Evolutionary conservation across 2,329 filamentous ascomycete species (phyloP), one percentile per base, ranked within the genome.

Genomic region (Pestalotiopsis sp.): DNA sequence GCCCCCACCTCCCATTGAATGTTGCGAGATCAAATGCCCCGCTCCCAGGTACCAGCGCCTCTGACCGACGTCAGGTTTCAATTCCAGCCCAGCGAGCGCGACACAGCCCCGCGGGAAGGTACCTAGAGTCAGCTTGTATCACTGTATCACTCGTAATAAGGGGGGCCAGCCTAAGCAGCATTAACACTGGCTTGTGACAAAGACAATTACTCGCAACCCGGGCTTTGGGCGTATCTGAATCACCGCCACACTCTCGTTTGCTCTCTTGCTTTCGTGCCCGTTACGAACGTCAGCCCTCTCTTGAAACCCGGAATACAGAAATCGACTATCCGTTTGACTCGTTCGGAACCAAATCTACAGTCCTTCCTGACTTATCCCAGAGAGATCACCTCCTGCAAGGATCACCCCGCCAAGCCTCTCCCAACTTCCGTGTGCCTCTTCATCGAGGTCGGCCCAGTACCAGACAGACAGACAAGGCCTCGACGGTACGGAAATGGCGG

Each of bases 401-500:
- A 52, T 52, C 20, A n/a, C 45, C 45, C 45, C 45, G 45, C 45
- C 45, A 52, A 52, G 20, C 14, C 45, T 36, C 45, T 23, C 45
- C 45, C 14, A 52, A 52, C 20, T 36, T 9, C 31, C 31, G 1
- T 0, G 31, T 36, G 31, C 31, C 31, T 36, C 31, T 36, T 36
- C 31, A 36, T 36, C 31, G 7, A 52, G 20, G 17, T 52, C 20
- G 45, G 45, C 14, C 20, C 45, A 52, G 45, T 20, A 45, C 13
- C 41, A 45, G n/a, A 17, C 45, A 52, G n/a, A 23, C 45, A n/a
- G 11, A 23, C 45, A 52, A 52, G 31, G n/a, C 45, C 45, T 52
- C 45, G 45, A 52, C 45, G n/a, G 23, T 52, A 17, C 45, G 36
- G 64, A 62, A 39, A 76, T 79, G 77, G 74, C 77, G 69, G 77